Evolutionary conservation across 2,329 filamentous ascomycete genomes (phyloP).

Genomic region (Botrytis fabae): DNA sequence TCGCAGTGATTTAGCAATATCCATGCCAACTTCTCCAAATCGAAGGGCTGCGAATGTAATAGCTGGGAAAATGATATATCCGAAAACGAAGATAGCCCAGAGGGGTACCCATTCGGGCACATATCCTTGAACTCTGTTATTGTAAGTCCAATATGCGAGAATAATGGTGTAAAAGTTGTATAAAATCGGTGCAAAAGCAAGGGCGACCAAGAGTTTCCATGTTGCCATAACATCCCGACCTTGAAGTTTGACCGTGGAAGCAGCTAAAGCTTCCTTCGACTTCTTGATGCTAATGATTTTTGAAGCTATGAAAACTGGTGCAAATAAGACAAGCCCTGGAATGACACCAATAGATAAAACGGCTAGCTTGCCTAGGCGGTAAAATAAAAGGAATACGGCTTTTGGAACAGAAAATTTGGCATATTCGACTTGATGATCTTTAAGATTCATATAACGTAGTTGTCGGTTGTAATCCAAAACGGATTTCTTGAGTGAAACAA

Average conservation of each 20-base stretch:
- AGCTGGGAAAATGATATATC: constrained; percentile 78
- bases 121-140: constrained; percentile 79
- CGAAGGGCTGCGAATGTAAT: constrained; percentile 92
- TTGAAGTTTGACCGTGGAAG: constrained; percentile 84
- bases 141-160: constrained; percentile 74
- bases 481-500: constrained; percentile 26
- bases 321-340: constrained; percentile 82
- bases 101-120: constrained; percentile 78
- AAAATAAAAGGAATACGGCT: constrained; percentile 68
- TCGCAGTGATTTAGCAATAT: constrained; percentile 91
- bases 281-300: constrained; percentile 73
- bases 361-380: constrained; percentile 74
- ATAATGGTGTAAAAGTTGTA: constrained; percentile 79
- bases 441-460: constrained; percentile 29
- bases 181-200: constrained; percentile 77
- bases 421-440: constrained; percentile 29
- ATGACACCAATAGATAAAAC: constrained; percentile 77
- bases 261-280: constrained; percentile 78
- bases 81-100: constrained; percentile 71
- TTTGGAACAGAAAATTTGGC: constrained; percentile 59
- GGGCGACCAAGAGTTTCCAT: constrained; percentile 81
- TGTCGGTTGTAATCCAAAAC: constrained; percentile 63
- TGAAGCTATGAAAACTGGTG: constrained; percentile 80
- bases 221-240: constrained; percentile 88
- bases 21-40: constrained; percentile 98